Evolutionary conservation across 345 rosid genomes (phyloP), one percentile per base, ranked within the genome.

Genomic region (Gossypium raimondii): DNA sequence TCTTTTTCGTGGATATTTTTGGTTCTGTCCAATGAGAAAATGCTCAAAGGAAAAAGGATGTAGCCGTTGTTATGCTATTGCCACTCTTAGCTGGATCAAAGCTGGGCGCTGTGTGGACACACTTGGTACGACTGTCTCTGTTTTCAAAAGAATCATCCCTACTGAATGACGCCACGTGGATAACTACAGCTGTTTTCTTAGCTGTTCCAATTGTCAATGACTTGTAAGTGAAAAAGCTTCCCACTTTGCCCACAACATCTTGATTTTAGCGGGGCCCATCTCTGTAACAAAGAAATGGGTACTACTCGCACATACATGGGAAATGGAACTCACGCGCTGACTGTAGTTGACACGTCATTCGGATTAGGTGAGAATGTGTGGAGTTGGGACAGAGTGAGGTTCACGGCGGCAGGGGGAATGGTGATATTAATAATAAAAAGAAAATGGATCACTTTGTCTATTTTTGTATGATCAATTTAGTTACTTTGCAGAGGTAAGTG

Each of bases 141-240:
- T 65, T 53, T 22, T 11, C 43, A 29, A 72, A 64, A 69, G 77
- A 5, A 22, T 74, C 2, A 11, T 7, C 7, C 0, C 73, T 77
- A 64, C 79, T 1, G 11, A 0, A 0, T 3, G 0, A 0, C 0
- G 65, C 69, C 83, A 58, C 60, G 79, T 73, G 73, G 73, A 24
- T 0, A 0, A 1, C 3, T 58, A 82, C 86, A 84, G 89, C 87
- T 86, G 87, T 67, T 71, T 38, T 72, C 56, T 56, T 41, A 63
- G 63, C 53, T 71, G 81, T 77, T 84, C 89, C 89, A 86, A 85
- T 79, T 84, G 87, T 86, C 85, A 61, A 76, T 80, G 85, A 76
- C 80, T 14, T 57, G 67, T 11, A 73, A 73, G 80, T 70, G 63
- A 59, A 67, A 67, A 72, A 59, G 75, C 68, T 12, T 73, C 13